These are phyloP conservation scores for Ascochyta viciae-villosae DNA, from an alignment of 2,329 filamentous ascomycete genomes.

Conservation along the genomic window DNA sequence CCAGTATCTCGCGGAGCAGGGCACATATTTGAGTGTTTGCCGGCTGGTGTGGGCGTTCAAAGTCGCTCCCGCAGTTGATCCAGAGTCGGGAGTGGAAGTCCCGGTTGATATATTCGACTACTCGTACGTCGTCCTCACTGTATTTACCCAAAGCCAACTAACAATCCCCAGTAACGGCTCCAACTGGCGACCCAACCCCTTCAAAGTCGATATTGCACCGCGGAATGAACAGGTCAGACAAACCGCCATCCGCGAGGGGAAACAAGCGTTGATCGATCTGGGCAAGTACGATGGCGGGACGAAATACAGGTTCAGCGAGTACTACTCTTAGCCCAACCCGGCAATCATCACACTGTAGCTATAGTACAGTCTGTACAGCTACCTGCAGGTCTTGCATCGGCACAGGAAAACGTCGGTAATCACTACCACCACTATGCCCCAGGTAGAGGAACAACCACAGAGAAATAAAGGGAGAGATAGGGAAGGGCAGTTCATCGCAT, in stretches of 20 bases:
- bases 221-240: slow-evolving; percentile 55
- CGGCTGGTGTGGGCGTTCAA: slow-evolving; percentile 65
- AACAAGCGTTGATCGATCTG: slow-evolving; percentile 59
- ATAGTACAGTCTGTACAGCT: no score
- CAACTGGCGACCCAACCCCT: slow-evolving; percentile 64
- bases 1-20: slow-evolving; percentile 63
- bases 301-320: slow-evolving; percentile 58
- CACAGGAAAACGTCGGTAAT: no score
- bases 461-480: no score
- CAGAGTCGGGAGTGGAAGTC: slow-evolving; percentile 53
- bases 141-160: no score
- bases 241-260: slow-evolving; percentile 60
- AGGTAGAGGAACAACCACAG: no score
- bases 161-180: slow-evolving; percentile 56
- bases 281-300: slow-evolving; percentile 62
- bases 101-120: slow-evolving; percentile 64
- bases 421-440: no score
- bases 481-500: no score
- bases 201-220: slow-evolving; percentile 60
- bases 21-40: slow-evolving; percentile 64
- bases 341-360: no score
- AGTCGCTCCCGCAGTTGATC: slow-evolving; percentile 53
- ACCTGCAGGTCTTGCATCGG: no score
- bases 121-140: slow-evolving; percentile 44
- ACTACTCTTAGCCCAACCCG: not conserved